phyloP scores from a whole-genome alignment of 306 rosid genomes.

The Quercus bicolor region DNA sequence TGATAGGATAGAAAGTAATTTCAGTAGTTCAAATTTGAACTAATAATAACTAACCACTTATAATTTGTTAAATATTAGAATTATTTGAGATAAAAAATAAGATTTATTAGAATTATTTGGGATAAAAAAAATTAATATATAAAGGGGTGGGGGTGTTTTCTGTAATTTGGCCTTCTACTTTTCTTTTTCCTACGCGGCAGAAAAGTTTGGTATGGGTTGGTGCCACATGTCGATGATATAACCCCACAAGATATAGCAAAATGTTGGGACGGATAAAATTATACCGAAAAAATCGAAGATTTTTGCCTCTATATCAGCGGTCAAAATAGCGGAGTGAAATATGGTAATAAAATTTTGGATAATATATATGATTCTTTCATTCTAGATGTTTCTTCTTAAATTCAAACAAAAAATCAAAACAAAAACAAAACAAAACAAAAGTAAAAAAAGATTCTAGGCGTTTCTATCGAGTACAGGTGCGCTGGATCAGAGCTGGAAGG shows the following conservation, averaged over 20 bases:
- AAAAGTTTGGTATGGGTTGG: neutral
- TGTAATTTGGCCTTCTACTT: too few species aligned
- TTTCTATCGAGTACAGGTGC: too few species aligned
- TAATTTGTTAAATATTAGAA: rapidly evolving
- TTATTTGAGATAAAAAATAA: too few species aligned
- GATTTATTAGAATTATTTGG: too few species aligned
- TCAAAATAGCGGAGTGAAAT: neutral
- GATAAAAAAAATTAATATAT: too few species aligned
- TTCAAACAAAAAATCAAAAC: neutral
- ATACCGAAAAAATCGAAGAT: neutral
- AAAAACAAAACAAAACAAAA: too few species aligned
- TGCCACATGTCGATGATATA: slow-evolving; percentile 6
- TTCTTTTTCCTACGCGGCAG: too few species aligned
- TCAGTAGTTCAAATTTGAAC: rapidly evolving
- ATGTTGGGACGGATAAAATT: neutral
- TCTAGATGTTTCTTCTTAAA: neutral
- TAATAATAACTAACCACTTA: rapidly evolving
- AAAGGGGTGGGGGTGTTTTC: too few species aligned
- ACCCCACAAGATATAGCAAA: neutral
- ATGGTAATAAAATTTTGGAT: neutral
- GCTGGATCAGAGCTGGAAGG: too few species aligned
- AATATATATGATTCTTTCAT: neutral
- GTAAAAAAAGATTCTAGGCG: too few species aligned
- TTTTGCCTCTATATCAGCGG: neutral
- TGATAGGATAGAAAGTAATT: rapidly evolving